A percentile compares a stretch with the other conserved stretches of the same genome.
Conservation (phyloP, 768 basidiomycete genomes). For the Leucosporidium scottii region DNA sequence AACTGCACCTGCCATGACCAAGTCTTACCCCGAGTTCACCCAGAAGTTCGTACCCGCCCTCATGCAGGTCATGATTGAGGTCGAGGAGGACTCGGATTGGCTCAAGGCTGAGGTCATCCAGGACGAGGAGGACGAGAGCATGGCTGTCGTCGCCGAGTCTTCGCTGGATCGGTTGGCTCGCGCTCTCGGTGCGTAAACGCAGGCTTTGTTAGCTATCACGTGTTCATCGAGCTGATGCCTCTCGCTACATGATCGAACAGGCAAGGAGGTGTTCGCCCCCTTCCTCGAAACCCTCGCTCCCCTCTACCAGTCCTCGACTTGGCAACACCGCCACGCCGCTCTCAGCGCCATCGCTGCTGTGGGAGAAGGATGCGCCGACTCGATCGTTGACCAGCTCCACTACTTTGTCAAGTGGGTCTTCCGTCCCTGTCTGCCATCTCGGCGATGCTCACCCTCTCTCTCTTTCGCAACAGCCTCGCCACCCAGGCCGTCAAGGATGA, state of each 20-base stretch:
- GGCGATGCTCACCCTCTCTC: too few relatives aligned
- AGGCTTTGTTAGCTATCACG: too few relatives aligned
- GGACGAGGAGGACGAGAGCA: slow-evolving; percentile 53
- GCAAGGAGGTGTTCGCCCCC: slow-evolving; percentile 4
- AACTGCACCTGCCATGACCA: slow-evolving; percentile 62
- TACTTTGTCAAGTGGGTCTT: slow-evolving; percentile 69
- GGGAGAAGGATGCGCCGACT: slow-evolving; percentile 61
- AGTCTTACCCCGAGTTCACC: slow-evolving; percentile 63
- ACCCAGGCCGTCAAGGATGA: slow-evolving; percentile 68
- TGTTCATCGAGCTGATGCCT: too few relatives aligned
- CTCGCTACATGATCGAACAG: too few relatives aligned
- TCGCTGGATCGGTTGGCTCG: slow-evolving; percentile 72
- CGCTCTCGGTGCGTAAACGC: slow-evolving; percentile 51
- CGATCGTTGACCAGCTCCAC: slow-evolving; percentile 72
- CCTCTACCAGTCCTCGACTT: slow-evolving; percentile 73
- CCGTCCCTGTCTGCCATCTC: neutral
- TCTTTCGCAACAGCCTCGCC: slow-evolving; percentile 52
- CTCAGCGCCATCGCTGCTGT: slow-evolving; percentile 80
- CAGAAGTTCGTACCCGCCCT: slow-evolving; percentile 64
- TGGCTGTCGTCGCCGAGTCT: slow-evolving; percentile 73
- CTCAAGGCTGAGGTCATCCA: slow-evolving; percentile 42
- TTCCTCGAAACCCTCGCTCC: neutral
- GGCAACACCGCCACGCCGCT: slow-evolving; percentile 77
- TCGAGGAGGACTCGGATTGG: slow-evolving; percentile 54
- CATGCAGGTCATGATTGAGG: slow-evolving; percentile 72